Evolutionary conservation across 2,329 filamentous ascomycete species (phyloP).

Genomic region (Aspergillus persii): DNA sequence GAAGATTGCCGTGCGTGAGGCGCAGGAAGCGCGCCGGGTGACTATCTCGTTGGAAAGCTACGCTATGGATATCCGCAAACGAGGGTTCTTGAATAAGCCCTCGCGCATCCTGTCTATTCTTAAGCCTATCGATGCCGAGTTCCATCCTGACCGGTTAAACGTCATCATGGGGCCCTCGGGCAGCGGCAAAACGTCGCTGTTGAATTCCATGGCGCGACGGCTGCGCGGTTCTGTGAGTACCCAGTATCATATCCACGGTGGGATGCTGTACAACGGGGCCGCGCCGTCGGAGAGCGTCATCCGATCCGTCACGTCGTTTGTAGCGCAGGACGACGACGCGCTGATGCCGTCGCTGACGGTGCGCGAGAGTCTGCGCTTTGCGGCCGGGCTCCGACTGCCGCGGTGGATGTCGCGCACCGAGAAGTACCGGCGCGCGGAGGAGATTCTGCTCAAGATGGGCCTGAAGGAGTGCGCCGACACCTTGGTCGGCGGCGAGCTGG

Average conservation of each 20-base stretch:
- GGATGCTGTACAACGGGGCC: constrained; percentile 68
- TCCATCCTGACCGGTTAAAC: constrained; percentile 67
- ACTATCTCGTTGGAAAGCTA: constrained; percentile 65
- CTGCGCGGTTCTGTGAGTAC: constrained; percentile 62
- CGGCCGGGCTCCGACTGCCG: constrained; percentile 68
- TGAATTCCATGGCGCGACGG: constrained; percentile 70
- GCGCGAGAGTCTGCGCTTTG: constrained; percentile 69
- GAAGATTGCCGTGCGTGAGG: constrained; percentile 58
- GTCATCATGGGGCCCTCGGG: constrained; percentile 80
- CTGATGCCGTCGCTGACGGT: constrained; percentile 72
- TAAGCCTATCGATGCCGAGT: constrained; percentile 64
- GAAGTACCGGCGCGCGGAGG: constrained; percentile 66
- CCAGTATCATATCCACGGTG: constrained; percentile 60
- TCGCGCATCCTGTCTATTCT: constrained; percentile 53
- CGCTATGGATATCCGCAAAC: constrained; percentile 63
- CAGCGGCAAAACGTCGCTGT: constrained; percentile 70
- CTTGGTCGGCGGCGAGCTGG: constrained; percentile 66
- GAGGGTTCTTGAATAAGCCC: constrained; percentile 49
- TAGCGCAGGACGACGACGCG: constrained; percentile 75
- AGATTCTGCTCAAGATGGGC: constrained; percentile 71
- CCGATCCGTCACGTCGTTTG: constrained; percentile 70
- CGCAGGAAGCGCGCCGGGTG: constrained; percentile 58
- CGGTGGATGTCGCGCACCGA: constrained; percentile 67
- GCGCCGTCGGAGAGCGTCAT: constrained; percentile 67
- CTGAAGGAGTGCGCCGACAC: constrained; percentile 76